Evolutionary conservation across 2,329 filamentous ascomycete genomes (phyloP).

Genomic region (Pyrenochaeta sp.): DNA sequence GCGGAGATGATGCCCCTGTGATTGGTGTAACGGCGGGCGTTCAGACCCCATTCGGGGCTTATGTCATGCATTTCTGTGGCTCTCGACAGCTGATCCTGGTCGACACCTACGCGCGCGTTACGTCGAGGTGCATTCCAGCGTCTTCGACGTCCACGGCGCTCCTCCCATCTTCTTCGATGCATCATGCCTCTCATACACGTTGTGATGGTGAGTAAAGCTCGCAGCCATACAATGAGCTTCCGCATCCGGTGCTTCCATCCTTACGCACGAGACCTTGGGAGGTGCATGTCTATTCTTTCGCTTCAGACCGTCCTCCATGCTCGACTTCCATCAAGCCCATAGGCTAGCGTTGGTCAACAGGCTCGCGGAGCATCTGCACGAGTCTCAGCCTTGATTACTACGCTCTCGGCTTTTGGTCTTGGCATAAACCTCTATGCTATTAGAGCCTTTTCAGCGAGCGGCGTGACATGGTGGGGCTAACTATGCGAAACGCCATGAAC

Average conservation of each 20-base stretch:
- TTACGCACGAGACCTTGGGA: no score
- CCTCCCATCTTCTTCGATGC: neutral
- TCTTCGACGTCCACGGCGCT: neutral
- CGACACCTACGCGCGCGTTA: conserved; percentile 7
- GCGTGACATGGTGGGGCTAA: neutral
- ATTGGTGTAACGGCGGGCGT: conserved; percentile 21
- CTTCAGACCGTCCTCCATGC: no score
- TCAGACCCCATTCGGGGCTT: conserved; percentile 7
- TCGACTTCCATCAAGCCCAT: no score
- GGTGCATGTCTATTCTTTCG: no score
- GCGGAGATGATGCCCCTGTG: conserved; percentile 25
- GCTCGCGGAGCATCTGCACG: neutral
- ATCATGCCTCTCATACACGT: neutral
- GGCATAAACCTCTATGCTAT: neutral
- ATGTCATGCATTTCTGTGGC: neutral
- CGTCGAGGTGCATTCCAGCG: conserved; percentile 4
- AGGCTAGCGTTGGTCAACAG: neutral
- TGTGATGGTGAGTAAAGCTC: no score
- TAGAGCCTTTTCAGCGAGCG: neutral
- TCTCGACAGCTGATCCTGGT: conserved; percentile 5
- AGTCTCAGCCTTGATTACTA: conserved; percentile 1
- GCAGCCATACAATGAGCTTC: no score
- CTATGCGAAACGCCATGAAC: neutral
- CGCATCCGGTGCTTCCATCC: no score
- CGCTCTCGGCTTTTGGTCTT: neutral